Conservation (phyloP, 1,139 yeast species). For the Kodamaea fungicola region DNA sequence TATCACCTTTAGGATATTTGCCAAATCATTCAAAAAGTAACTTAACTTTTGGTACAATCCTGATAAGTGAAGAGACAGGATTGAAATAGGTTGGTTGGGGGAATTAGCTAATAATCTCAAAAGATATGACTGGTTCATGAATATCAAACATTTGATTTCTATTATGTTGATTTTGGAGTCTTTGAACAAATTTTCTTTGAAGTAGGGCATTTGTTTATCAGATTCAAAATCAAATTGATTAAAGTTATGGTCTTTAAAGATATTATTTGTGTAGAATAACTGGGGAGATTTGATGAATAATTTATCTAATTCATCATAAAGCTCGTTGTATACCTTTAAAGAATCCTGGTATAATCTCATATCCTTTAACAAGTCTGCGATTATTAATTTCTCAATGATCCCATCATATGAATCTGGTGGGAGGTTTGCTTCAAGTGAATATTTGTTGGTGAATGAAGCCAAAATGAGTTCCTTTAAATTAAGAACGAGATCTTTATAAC, state of each 20-base stretch:
- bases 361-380: slow-evolving; percentile 37
- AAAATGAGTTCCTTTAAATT: slow-evolving; percentile 53
- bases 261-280: slow-evolving; percentile 10
- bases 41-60: slow-evolving; percentile 31
- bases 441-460: slow-evolving; percentile 52
- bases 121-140: slow-evolving; percentile 24
- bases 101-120: slow-evolving; percentile 28
- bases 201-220: slow-evolving; percentile 11
- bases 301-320: slow-evolving; percentile 20
- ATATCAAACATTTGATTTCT: slow-evolving; percentile 24
- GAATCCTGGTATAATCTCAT: slow-evolving; percentile 60
- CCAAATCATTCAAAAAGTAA: slow-evolving; percentile 38
- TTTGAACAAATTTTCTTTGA: slow-evolving; percentile 15
- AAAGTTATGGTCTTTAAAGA: slow-evolving; percentile 10
- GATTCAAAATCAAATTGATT: slow-evolving; percentile 18
- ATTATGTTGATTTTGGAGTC: slow-evolving; percentile 21
- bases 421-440: slow-evolving; percentile 27
- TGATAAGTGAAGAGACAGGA: slow-evolving; percentile 31
- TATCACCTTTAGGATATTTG: slow-evolving; percentile 15
- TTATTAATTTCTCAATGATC: slow-evolving; percentile 17
- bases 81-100: slow-evolving; percentile 25
- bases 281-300: slow-evolving; percentile 19
- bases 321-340: slow-evolving; percentile 42
- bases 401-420: slow-evolving; percentile 13
- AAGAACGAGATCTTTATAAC: slow-evolving; percentile 46